These are phyloP conservation scores for Xylariaceae sp. DNA, from an alignment of 2,329 filamentous ascomycete genomes.

Conservation along the genomic window DNA sequence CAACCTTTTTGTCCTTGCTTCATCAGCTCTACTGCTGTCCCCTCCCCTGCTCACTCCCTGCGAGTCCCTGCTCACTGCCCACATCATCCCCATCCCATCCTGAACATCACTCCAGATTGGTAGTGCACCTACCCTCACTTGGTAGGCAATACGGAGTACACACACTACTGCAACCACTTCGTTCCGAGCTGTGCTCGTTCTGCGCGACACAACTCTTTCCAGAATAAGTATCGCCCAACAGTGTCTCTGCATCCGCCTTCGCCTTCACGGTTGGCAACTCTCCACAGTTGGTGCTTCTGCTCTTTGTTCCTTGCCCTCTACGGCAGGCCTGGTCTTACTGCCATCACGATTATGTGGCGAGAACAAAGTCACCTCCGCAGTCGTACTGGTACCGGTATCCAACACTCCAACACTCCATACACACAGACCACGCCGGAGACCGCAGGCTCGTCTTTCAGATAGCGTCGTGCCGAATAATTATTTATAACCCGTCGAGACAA, in stretches of 20 bases:
- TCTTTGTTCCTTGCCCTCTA: not conserved
- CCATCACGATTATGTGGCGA: not conserved
- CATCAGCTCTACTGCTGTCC: not conserved
- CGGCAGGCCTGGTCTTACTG: not conserved
- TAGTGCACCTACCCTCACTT: not conserved
- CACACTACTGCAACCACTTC: conserved; percentile 12
- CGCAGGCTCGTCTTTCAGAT: conserved; percentile 7
- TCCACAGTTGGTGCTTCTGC: not conserved
- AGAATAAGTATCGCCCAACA: conserved; percentile 1
- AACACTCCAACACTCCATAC: not conserved
- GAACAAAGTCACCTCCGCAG: not conserved
- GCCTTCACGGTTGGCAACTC: not conserved
- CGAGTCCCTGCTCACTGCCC: not conserved
- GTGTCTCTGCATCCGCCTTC: conserved; percentile 1
- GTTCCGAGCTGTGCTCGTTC: conserved; percentile 1
- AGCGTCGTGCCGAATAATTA: not conserved
- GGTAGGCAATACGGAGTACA: not conserved
- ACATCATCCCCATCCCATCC: conserved; percentile 2
- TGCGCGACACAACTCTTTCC: not conserved
- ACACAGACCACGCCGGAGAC: conserved; percentile 6
- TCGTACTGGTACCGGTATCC: not conserved
- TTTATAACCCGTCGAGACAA: not conserved
- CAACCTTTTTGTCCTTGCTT: not conserved
- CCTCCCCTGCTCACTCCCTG: not conserved
- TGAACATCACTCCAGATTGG: conserved; percentile 1